These are phyloP conservation scores for Antrodiella citrinella DNA, from an alignment of 768 basidiomycete genomes.

Conservation along the genomic window DNA sequence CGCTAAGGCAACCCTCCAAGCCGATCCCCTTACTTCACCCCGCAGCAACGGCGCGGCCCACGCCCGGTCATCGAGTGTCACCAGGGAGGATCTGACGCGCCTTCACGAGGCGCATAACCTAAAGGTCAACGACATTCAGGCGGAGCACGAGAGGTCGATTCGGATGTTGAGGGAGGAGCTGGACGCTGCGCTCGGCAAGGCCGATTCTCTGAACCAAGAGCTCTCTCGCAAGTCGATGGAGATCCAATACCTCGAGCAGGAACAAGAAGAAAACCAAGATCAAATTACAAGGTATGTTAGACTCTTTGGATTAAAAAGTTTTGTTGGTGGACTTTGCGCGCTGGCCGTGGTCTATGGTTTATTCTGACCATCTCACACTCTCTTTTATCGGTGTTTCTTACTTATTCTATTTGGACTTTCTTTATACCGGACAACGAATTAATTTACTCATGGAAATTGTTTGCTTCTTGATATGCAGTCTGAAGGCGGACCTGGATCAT, in stretches of 20 bases:
- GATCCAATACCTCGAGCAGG: slow-evolving; percentile 70
- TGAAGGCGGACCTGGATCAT: slow-evolving; percentile 66
- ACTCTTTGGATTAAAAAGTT: slow-evolving; percentile 51
- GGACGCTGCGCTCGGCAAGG: slow-evolving; percentile 38
- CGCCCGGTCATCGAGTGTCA: slow-evolving; percentile 40
- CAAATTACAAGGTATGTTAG: slow-evolving; percentile 72
- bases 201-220: slow-evolving; percentile 51
- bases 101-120: slow-evolving; percentile 81
- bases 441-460: slow-evolving; percentile 13
- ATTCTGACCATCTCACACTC: slow-evolving; percentile 28
- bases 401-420: slow-evolving; percentile 8
- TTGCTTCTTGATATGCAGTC: slow-evolving; percentile 31
- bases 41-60: slow-evolving; percentile 46
- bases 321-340: slow-evolving; percentile 41
- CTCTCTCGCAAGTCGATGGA: slow-evolving; percentile 71
- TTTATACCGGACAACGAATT: slow-evolving; percentile 10
- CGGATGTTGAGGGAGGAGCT: slow-evolving; percentile 50
- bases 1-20: slow-evolving; percentile 44
- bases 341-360: slow-evolving; percentile 47
- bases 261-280: slow-evolving; percentile 70
- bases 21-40: slow-evolving; percentile 38
- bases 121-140: slow-evolving; percentile 68
- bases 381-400: slow-evolving; percentile 6
- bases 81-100: slow-evolving; percentile 69
- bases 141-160: slow-evolving; percentile 52